Evolutionary conservation across 441 rosid species (phyloP).

Genomic region (Erysimum cheiri): DNA sequence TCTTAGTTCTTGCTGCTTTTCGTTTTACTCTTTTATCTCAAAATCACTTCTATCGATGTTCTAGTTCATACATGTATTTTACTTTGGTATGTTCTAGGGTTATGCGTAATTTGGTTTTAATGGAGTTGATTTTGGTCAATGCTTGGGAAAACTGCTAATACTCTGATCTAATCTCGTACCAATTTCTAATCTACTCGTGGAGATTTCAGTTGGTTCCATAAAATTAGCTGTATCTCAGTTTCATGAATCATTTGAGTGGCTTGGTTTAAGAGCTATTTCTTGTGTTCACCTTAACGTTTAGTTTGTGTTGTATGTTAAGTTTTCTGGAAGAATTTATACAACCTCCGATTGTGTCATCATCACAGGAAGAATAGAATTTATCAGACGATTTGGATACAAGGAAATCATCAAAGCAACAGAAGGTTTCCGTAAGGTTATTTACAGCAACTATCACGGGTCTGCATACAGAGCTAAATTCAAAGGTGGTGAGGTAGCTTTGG

Average conservation of each 20-base stretch:
- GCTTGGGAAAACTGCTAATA: slow-evolving; percentile 2
- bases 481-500: slow-evolving; percentile 68
- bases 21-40: neutral
- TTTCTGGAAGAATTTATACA: neutral
- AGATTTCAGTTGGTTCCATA: neutral
- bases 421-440: slow-evolving; percentile 65
- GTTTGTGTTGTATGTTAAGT: slow-evolving; percentile 13
- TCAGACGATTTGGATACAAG: slow-evolving; percentile 64
- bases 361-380: slow-evolving; percentile 58
- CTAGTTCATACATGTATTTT: neutral
- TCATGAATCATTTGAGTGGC: slow-evolving; percentile 2
- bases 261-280: neutral
- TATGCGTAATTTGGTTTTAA: neutral
- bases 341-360: neutral
- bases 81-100: neutral
- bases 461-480: slow-evolving; percentile 78
- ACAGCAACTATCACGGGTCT: slow-evolving; percentile 61
- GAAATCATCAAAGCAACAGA: slow-evolving; percentile 79
- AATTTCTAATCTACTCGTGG: neutral
- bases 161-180: slow-evolving; percentile 22
- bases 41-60: neutral
- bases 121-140: slow-evolving; percentile 18
- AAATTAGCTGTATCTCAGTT: neutral
- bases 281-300: neutral
- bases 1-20: slow-evolving; percentile 9